Base-by-base conservation (phyloP, 2,329 filamentous ascomycete species). In the Aspergillus quadrilineatus region DNA sequence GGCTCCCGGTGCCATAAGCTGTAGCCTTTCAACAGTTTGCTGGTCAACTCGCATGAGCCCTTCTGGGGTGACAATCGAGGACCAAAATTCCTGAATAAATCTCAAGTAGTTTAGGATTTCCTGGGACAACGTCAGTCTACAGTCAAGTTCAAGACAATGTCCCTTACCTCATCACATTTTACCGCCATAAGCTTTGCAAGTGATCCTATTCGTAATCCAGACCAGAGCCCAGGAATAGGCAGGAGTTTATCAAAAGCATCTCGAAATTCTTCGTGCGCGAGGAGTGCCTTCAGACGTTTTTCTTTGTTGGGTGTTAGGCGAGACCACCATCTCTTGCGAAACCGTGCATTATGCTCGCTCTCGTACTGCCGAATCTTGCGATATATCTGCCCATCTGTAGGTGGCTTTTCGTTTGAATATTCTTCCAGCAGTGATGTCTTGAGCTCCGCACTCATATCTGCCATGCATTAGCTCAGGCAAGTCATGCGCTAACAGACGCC, bases 221-320 rank as follows among this genome's bases (percentile, higher is more conserved):
- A 30, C 50, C 56, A 56, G 30, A 58, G 46, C 6, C 56, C 55
- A 6, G 67, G 68, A 26, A 75, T 69, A 49, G 60, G 50, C 7
- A 70, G 61, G 26, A 75, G 60, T 17, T 49, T 54, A 54, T 77
- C 59, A 61, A 76, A 75, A 32, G 65, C 66, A 49, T 59, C 48
- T 41, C 62, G 60, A 42, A 72, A 41, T 8, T 17, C 17, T 62
- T 59, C 34, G 39, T 51, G 2, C 49, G 53, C 7, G 60, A 62
- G 7, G 56, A 53, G 8, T 66, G 60, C 45, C 58, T 53, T 30
- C 4, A 67, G 51, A 4, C 48, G 56, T 12, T 60, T 55, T n/a
- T 50, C 17, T 22, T 65, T 67, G 26, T 59, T 66, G 1, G 4
- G 15, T 8, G 52, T 65, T 34, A 67, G 53, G n/a, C 57, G 51